Evolutionary conservation across 1,139 yeast species (phyloP).

Genomic region (Scheffersomyces insectosa): DNA sequence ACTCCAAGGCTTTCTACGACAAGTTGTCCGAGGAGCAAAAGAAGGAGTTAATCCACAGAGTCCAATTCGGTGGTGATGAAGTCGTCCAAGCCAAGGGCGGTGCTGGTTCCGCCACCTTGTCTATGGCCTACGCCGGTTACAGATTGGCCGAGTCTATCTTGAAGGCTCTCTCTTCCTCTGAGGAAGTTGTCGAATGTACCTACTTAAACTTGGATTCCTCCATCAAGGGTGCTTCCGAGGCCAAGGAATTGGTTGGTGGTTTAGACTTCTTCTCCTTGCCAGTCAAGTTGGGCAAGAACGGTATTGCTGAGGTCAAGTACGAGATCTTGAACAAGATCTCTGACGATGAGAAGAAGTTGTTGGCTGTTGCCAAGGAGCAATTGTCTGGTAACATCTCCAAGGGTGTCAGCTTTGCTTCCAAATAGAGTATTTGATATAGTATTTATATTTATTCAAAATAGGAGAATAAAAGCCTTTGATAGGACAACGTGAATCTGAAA

Average conservation of each 20-base stretch:
- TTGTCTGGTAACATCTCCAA: constrained; percentile 58
- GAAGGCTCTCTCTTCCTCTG: constrained; percentile 57
- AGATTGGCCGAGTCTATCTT: constrained; percentile 88
- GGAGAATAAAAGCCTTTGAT: constrained; percentile 1
- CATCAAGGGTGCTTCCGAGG: constrained; percentile 70
- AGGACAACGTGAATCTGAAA: not conserved
- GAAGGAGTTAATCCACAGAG: constrained; percentile 80
- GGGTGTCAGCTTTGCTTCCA: constrained; percentile 18
- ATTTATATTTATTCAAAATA: not conserved
- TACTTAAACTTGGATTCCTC: constrained; percentile 51
- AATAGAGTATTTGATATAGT: constrained; percentile 12
- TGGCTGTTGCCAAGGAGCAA: constrained; percentile 80
- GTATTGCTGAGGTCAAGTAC: constrained; percentile 68
- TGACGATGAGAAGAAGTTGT: constrained; percentile 69
- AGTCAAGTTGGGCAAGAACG: constrained; percentile 85
- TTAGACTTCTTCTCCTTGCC: constrained; percentile 93
- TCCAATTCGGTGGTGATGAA: constrained; percentile 98
- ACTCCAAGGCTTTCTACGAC: constrained; percentile 25
- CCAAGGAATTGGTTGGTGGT: constrained; percentile 69
- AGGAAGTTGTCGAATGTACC: constrained; percentile 74
- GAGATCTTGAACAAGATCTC: constrained; percentile 54
- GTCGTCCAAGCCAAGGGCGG: constrained; percentile 98
- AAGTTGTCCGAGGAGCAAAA: constrained; percentile 24
- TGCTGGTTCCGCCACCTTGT: constrained; percentile 97
- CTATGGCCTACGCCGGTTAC: constrained; percentile 99